Evolutionary conservation across 2,329 filamentous ascomycete genomes (phyloP), one percentile per base, ranked within the genome.

Genomic region (Pleoardoris graminearum): DNA sequence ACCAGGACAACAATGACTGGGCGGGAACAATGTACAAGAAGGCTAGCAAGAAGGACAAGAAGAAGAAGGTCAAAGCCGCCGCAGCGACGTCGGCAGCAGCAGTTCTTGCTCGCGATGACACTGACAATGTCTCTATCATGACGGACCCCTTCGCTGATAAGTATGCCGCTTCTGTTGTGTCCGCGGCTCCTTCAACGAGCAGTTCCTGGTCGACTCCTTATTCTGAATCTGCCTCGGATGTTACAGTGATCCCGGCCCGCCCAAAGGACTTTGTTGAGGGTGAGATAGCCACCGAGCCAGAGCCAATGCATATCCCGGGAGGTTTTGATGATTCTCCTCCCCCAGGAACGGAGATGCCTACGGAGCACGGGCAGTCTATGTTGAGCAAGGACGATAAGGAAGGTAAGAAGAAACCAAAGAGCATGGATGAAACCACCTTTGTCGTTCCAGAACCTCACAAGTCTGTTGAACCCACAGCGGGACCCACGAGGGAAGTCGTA

Each of bases 301-400:
- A 86, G 61, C 82, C 82, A 12, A 66, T 78, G 37, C 79, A 82
- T 51, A 82, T 87, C 70, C 85, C 87, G 21, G 87, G 87, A 17
- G 75, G 80, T 8, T 91, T 88, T 55, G 69, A 77, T 36, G 75
- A 77, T 6, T 55, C 69, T 37, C 74, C 55, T 7, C 35, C 65
- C 60, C 45, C 63, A 62, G 29, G 35, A 27, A 41, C 61, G 65
- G 55, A 70, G 74, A 76, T 62, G 61, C 63, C 48, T 2, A 43
- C 49, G 16, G 55, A 61, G 21, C 57, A 63, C 30, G 60, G 63
- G 3, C 60, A 50, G 33, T 36, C 50, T 17, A 39, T 52, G 25
- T 43, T 61, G 16, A 43, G 32, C 12, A 62, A 57, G 54, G 64
- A 66, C 54, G 55, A 49, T 42, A 64, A 58, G 48, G 67, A 71